Percentiles rank a stretch among this genome's conserved stretches.
Conservation (phyloP, 2,329 filamentous ascomycete genomes). For the Epichloe baconii region DNA sequence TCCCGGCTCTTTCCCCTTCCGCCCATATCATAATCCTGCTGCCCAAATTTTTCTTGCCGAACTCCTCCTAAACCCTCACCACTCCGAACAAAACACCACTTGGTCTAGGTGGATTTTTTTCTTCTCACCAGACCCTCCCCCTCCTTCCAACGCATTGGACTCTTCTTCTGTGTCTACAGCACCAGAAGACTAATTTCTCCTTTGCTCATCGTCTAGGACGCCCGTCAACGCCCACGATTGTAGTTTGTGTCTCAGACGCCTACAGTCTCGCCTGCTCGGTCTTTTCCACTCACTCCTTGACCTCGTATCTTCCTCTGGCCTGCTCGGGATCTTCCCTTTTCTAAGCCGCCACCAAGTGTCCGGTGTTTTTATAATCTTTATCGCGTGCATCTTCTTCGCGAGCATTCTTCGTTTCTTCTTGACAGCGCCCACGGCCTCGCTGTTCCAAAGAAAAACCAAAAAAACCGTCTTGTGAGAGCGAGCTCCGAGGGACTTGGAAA, state of each 20-base stretch:
- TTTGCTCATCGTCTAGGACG: conserved; percentile 13
- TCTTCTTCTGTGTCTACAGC: conserved; percentile 19
- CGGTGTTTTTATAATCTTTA: conserved; percentile 3
- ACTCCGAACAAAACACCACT: conserved; percentile 14
- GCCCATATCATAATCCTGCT: conserved; percentile 21
- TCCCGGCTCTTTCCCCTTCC: conserved; percentile 17
- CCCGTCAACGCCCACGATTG: conserved; percentile 18
- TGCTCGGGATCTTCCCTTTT: conserved; percentile 7
- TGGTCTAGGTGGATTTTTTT: conserved; percentile 23
- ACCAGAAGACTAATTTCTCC: conserved; percentile 17
- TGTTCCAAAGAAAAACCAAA: neutral
- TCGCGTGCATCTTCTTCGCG: conserved; percentile 5
- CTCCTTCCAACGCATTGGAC: conserved; percentile 20
- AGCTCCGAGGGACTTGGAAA: neutral
- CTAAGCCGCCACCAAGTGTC: conserved; percentile 13
- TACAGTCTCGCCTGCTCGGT: conserved; percentile 8
- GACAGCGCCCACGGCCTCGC: neutral
- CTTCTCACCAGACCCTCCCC: conserved; percentile 18
- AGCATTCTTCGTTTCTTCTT: conserved; percentile 5
- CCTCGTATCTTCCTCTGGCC: conserved; percentile 13
- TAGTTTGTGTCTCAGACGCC: conserved; percentile 18
- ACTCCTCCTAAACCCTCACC: conserved; percentile 24
- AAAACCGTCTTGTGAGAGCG: conserved; percentile 3
- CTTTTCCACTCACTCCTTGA: conserved; percentile 20
- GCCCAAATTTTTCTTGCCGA: conserved; percentile 25